Base-by-base conservation (phyloP, 345 rosid species). In the Streptanthus diversifolius region DNA sequence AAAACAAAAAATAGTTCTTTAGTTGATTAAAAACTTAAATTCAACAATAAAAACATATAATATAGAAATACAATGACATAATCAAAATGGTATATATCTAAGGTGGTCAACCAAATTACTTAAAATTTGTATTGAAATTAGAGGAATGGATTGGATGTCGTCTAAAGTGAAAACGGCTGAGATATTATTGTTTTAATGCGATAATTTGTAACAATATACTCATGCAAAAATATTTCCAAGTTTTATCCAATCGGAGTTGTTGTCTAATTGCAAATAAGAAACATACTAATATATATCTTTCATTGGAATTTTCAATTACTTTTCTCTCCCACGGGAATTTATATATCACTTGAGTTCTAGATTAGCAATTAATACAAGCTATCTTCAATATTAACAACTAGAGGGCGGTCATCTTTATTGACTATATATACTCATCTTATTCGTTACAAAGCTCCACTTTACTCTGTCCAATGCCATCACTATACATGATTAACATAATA, bases 401-500 rank as follows among this genome's bases (percentile, higher is more conserved):
- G 48, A 66, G 68, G 78, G 68, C 73, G 78, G 78, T 74, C 61
- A 49, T 58, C 78, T 74, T 74, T 74, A 66, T 74, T 66, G 67
- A 73, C 77, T 66, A 4, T 74, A 48, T 66, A 4, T 74, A 48
- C 54, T 19, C 61, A 48, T 74, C 44, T 48, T 57, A 27, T 32
- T 56, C 40, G 19, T 73, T 36, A 73, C 35, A 65, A 55, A 41
- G 19, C 52, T 65, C 40, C 67, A 66, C 32, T 74, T 58, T 66
- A 66, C 66, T 48, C 29, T 14, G 21, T 35, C 41, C 3, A 55
- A 11, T 39, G 33, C 25, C 60, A 63, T 73, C 43, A 66, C 33
- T 36, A 44, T 56, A 30, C 37, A 55, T 55, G 40, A 73, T 43
- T 55, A 32, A 7, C 51, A 65, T 73, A 24, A 19, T 5, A 65